Evolutionary conservation across 441 rosid species (phyloP).

Genomic region (Gossypium davidsonii): DNA sequence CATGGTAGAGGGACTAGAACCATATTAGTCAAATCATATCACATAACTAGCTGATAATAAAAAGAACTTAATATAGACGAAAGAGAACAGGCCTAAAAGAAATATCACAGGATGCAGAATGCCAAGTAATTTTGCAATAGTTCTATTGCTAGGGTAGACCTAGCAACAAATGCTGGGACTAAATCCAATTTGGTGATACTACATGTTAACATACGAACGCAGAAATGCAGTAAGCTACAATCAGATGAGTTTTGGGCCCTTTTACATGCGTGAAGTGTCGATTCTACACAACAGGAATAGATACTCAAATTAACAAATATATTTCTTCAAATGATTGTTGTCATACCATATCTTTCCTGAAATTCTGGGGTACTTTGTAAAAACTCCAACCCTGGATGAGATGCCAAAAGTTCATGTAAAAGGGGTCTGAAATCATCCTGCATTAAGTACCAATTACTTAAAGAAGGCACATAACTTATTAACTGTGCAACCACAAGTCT

Average conservation of each 20-base stretch:
- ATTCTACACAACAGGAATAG: neutral
- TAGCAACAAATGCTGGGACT: neutral
- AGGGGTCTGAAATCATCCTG: conserved; percentile 66
- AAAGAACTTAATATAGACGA: neutral
- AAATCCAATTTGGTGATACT: neutral
- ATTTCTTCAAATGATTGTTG: conserved; percentile 3
- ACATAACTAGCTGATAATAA: neutral
- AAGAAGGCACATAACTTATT: conserved; percentile 13
- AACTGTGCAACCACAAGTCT: neutral
- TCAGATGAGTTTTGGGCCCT: neutral
- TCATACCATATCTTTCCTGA: conserved; percentile 69
- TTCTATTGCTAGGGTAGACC: neutral
- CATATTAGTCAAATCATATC: neutral
- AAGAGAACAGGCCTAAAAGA: neutral
- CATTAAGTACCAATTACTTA: conserved; percentile 16
- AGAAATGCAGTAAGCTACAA: neutral
- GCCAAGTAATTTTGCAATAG: neutral
- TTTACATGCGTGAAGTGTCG: neutral
- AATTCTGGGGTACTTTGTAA: conserved; percentile 52
- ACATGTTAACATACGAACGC: neutral
- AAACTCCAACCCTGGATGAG: conserved; percentile 64
- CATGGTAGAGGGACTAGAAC: neutral
- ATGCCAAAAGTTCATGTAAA: conserved; percentile 46
- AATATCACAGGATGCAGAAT: neutral
- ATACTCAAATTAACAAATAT: neutral